phyloP scores from a whole-genome alignment of 2,329 filamentous ascomycete species.

The Trichoderma sp. region DNA sequence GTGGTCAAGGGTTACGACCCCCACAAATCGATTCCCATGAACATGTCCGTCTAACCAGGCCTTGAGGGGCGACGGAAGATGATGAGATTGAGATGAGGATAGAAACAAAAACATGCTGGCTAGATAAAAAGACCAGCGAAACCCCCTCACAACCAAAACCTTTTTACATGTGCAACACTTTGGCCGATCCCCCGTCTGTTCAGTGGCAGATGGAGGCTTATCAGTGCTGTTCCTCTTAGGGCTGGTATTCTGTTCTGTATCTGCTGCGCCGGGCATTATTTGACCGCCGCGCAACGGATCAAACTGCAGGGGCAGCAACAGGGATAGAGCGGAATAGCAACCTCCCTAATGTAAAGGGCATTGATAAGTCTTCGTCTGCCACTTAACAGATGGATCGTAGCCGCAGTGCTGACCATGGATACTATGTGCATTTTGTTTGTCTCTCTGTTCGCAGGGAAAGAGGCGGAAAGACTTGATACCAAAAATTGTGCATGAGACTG shows the following conservation, averaged over 20 bases:
- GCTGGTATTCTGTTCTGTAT: background rate
- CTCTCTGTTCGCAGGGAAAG: background rate
- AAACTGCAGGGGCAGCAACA: background rate
- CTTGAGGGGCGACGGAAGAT: background rate
- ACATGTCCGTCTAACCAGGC: constrained; percentile 79
- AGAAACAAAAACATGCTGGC: background rate
- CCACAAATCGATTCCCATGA: constrained; percentile 92
- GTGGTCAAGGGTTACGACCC: constrained; percentile 85
- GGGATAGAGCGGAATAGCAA: background rate
- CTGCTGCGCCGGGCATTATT: background rate
- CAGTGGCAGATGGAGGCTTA: constrained; percentile 1
- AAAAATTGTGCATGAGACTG: background rate
- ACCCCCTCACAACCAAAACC: background rate
- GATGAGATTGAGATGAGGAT: background rate
- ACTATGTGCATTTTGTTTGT: background rate
- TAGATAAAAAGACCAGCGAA: background rate
- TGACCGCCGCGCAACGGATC: background rate
- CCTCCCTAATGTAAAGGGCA: background rate
- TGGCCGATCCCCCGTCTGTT: background rate
- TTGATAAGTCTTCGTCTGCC: background rate
- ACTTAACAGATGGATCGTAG: background rate
- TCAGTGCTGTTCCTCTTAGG: background rate
- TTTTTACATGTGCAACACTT: background rate
- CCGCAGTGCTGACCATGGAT: background rate
- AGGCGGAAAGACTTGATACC: background rate